Evolutionary conservation across 106 monocot genomes (phyloP).

Genomic region (Agapanthus africanus): DNA sequence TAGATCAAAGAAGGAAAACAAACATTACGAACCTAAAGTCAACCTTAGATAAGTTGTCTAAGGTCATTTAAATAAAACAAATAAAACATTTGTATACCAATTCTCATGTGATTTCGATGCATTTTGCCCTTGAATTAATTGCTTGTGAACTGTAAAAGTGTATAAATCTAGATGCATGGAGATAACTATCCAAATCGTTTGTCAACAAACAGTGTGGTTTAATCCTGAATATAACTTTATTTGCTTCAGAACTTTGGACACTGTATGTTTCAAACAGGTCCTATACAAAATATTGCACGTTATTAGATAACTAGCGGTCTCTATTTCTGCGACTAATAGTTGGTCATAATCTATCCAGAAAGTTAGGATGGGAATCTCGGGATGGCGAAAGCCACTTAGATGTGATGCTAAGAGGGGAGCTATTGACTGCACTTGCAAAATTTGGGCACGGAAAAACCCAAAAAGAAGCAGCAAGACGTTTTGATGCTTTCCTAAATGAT

Average conservation of each 20-base stretch:
- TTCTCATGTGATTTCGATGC: no score
- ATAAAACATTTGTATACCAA: no score
- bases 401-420: conserved; percentile 68
- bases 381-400: conserved; percentile 80
- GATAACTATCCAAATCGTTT: no score
- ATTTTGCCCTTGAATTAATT: no score
- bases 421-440: conserved; percentile 63
- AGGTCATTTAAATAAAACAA: no score
- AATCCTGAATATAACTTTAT: neutral
- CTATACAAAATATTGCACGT: neutral
- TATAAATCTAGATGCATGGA: no score
- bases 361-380: conserved; percentile 81
- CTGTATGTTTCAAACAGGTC: neutral
- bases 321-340: neutral
- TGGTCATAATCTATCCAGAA: conserved; percentile 35
- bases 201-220: neutral
- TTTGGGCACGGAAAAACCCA: conserved; percentile 62
- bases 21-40: no score
- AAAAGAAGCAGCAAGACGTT: conserved; percentile 63
- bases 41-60: no score
- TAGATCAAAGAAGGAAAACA: no score
- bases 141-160: no score
- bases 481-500: conserved; percentile 62
- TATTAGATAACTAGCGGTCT: neutral
- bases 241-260: neutral